Conservation (phyloP, 495 filamentous ascomycete species). For the Endocarpon pusillum region DNA sequence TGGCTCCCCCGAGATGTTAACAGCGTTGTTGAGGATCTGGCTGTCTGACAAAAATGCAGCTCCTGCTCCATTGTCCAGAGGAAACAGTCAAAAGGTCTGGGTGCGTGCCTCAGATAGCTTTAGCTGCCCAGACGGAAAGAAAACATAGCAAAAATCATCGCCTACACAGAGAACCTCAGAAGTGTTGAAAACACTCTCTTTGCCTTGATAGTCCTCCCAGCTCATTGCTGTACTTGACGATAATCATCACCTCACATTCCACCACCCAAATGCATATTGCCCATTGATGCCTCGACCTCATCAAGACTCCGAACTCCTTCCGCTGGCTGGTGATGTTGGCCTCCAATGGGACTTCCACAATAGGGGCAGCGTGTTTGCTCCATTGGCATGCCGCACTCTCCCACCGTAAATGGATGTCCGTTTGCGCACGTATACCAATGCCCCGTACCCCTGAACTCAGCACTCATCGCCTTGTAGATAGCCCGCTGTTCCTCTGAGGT, state of each 20-base stretch:
- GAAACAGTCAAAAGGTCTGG: no score
- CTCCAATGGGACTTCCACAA: conserved; percentile 42
- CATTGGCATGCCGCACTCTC: conserved; percentile 58
- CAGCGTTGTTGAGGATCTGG: no score
- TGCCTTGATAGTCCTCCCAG: no score
- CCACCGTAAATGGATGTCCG: conserved; percentile 51
- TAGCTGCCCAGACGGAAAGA: no score
- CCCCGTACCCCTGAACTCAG: conserved; percentile 31
- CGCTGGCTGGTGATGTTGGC: conserved; percentile 31
- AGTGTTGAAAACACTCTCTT: no score
- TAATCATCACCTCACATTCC: background rate
- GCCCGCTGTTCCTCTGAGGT: conserved; percentile 23
- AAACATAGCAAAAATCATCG: no score
- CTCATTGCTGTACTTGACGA: no score
- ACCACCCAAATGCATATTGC: background rate
- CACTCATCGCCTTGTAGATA: conserved; percentile 32
- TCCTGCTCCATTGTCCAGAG: no score
- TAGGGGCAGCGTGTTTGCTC: conserved; percentile 43
- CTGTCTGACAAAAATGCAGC: no score
- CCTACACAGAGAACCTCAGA: no score
- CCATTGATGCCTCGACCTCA: conserved; percentile 22
- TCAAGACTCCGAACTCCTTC: conserved; percentile 28
- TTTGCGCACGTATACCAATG: conserved; percentile 52
- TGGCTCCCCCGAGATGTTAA: no score
- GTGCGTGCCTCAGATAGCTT: no score